Percentiles rank a stretch among this genome's conserved stretches.
These are phyloP conservation scores for Recurvomyces mirabilis DNA, from an alignment of 495 filamentous ascomycete genomes.

Conservation along the genomic window DNA sequence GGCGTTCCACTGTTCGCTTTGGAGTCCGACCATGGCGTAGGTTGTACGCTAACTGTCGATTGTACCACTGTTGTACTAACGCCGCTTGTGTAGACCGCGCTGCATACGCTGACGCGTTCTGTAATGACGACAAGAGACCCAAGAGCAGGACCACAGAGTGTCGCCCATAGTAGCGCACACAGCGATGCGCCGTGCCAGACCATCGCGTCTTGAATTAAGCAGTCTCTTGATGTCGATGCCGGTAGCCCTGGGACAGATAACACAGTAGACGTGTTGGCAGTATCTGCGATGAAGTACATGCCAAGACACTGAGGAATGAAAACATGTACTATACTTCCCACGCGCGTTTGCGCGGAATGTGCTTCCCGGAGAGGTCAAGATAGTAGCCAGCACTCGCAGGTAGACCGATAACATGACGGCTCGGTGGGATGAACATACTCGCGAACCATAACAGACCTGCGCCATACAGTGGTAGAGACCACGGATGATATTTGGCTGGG, in stretches of 20 bases:
- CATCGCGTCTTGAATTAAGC: too few species aligned
- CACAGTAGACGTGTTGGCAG: too few species aligned
- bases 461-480: too few species aligned
- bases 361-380: slow-evolving; percentile 1
- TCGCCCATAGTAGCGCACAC: neutral
- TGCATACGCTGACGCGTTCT: slow-evolving; percentile 9
- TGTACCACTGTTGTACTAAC: slow-evolving; percentile 10
- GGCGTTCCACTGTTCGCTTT: slow-evolving; percentile 16
- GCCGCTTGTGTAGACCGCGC: slow-evolving; percentile 12
- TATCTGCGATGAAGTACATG: neutral
- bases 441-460: too few species aligned
- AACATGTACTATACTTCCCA: slow-evolving; percentile 1
- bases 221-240: too few species aligned
- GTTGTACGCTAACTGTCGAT: slow-evolving; percentile 17
- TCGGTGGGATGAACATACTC: neutral
- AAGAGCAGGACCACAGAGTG: neutral
- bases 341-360: slow-evolving; percentile 6
- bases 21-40: slow-evolving; percentile 10
- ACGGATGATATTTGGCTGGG: too few species aligned
- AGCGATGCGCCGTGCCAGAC: slow-evolving; percentile 3
- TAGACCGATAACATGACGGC: neutral
- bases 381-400: too few species aligned
- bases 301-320: slow-evolving; percentile 8
- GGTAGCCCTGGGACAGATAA: too few species aligned
- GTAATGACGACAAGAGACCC: slow-evolving; percentile 11